Conservation (phyloP, 352 stramenopile genomes). For the Pythium dissotocum region DNA sequence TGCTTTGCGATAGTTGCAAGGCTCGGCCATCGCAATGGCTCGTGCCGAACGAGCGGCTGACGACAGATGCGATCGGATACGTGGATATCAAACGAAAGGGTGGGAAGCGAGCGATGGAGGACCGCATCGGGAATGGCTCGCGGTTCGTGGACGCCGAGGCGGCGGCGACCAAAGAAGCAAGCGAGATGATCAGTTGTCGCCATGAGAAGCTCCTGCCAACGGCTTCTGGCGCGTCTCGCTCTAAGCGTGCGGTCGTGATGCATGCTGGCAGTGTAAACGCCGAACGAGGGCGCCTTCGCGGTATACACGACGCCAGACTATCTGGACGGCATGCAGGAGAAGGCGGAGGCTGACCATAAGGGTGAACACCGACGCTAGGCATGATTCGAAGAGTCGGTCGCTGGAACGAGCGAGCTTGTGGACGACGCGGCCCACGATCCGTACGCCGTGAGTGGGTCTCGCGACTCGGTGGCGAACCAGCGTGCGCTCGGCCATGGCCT, state of each 20-base stretch:
- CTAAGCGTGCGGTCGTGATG: slow-evolving; percentile 55
- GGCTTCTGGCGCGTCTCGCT: slow-evolving; percentile 57
- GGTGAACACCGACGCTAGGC: slow-evolving; percentile 48
- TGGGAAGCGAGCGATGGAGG: slow-evolving; percentile 31
- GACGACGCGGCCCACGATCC: slow-evolving; percentile 25
- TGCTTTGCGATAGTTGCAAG: slow-evolving; percentile 28
- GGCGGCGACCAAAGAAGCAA: slow-evolving; percentile 36
- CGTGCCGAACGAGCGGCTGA: no score
- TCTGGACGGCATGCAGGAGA: slow-evolving; percentile 49
- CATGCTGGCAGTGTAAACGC: slow-evolving; percentile 58
- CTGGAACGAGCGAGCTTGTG: slow-evolving; percentile 59
- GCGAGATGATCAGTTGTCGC: slow-evolving; percentile 62
- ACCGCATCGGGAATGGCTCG: neutral
- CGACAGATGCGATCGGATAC: no score
- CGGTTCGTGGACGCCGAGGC: slow-evolving; percentile 30
- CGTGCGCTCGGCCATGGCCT: no score
- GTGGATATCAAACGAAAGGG: slow-evolving; percentile 13
- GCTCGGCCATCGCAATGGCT: slow-evolving; percentile 15
- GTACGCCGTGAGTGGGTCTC: no score
- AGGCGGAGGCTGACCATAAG: slow-evolving; percentile 54
- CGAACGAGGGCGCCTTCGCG: slow-evolving; percentile 57
- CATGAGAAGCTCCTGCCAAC: slow-evolving; percentile 61
- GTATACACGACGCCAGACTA: slow-evolving; percentile 58
- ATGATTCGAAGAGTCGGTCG: slow-evolving; percentile 67
- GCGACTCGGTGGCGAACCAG: no score